These are phyloP conservation scores for Solanum sejunctum DNA, from an alignment of 257 asterid species.

Conservation along the genomic window DNA sequence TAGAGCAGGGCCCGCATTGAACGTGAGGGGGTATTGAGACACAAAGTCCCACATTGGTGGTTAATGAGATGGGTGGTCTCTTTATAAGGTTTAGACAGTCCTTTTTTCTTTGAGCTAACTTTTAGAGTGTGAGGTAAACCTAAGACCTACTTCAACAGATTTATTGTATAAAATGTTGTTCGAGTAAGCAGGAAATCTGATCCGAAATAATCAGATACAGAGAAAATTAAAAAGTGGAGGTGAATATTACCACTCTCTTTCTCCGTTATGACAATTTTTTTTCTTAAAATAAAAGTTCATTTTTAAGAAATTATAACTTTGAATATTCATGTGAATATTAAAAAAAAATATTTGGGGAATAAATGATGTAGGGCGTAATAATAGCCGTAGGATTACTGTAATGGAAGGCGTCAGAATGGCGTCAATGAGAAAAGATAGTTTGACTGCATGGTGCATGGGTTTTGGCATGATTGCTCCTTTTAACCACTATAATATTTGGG, in stretches of 20 bases:
- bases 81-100: too few species aligned
- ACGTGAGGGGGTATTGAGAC: too few species aligned
- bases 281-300: too few species aligned
- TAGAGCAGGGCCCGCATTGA: too few species aligned
- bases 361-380: not conserved
- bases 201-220: not conserved
- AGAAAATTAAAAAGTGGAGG: not conserved
- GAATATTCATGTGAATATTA: too few species aligned
- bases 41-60: too few species aligned
- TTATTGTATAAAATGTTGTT: not conserved
- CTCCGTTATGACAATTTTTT: not conserved
- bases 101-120: too few species aligned
- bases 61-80: too few species aligned
- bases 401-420: slow-evolving; percentile 32
- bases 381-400: slow-evolving; percentile 26
- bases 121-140: too few species aligned
- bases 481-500: slow-evolving; percentile 15
- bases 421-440: slow-evolving; percentile 34
- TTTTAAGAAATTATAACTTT: too few species aligned
- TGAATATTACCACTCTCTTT: not conserved
- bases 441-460: slow-evolving; percentile 14
- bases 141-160: too few species aligned
- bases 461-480: slow-evolving; percentile 16
- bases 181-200: not conserved
- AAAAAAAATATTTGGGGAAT: too few species aligned